Base-by-base conservation (phyloP, 139 green algal genomes). In the Coccomyxa sp. region DNA sequence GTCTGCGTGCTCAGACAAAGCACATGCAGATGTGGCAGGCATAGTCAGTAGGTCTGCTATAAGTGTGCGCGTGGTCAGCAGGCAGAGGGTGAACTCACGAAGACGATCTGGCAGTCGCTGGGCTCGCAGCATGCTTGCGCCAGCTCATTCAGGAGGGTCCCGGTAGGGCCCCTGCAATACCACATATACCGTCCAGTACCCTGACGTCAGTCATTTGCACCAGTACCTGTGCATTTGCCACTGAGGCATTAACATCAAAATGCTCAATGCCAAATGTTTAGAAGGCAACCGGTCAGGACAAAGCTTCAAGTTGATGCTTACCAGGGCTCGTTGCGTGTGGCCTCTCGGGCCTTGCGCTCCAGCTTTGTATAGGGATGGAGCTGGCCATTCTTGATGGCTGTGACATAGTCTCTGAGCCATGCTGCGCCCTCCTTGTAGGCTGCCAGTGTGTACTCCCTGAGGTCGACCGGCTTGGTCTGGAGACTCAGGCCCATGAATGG, bases 281-380 rank as follows among this genome's bases (percentile, higher is more conserved):
- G 50, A 31, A 64, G 40, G 24, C 39, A 75, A 33, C 38, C 36
- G 55, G 34, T 75, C 39, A n/a, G n/a, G 14, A 44, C 24, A 22
- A 39, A 50, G 2, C 8, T 37, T 73, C 31, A 73, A 73, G 68
- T 27, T 40, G n/a, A 37, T 5, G 10, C 74, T 34, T 68, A 91
- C 88, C 91, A 95, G 5, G 90, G 71, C 73, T 94, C 82, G 72
- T 95, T 93, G 22, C 92, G 81, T 4, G 92, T 96, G 6, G 91
- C 91, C 14, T 91, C 88, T 0, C 92, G 79, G 0, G 74, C 80
- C 68, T 91, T 91, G 2, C 92, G 83, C 76, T 96, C 92, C 12
- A 90, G 55, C 3, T 34, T 12, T 0, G 88, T 88, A 69, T 91
- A 95, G 0, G 91, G 92, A 54, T 95, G 86, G 10, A 44, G 31